Evolutionary conservation across 805 yeast genomes (phyloP).

Genomic region (Cyberlindnera mycetangii): DNA sequence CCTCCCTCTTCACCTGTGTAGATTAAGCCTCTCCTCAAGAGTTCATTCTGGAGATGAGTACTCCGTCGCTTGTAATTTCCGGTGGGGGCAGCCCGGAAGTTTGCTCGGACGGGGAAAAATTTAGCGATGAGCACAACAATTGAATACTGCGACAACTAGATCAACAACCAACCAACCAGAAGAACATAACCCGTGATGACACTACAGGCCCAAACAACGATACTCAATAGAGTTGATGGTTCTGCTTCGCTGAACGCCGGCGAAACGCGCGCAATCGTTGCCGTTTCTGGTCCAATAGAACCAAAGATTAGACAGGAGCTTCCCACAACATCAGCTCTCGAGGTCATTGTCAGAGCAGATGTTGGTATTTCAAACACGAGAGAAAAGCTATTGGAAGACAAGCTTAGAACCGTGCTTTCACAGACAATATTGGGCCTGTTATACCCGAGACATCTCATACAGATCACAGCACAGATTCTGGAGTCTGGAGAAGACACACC

Average conservation of each 20-base stretch:
- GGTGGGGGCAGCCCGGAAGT: constrained; percentile 1
- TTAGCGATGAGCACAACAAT: background rate
- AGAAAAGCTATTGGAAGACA: constrained; percentile 74
- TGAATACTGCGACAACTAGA: no score
- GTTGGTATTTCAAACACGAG: constrained; percentile 71
- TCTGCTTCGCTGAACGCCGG: constrained; percentile 59
- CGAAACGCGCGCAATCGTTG: constrained; percentile 57
- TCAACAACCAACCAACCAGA: background rate
- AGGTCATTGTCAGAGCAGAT: constrained; percentile 75
- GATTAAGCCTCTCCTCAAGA: no score
- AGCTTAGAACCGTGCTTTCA: constrained; percentile 57
- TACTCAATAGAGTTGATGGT: constrained; percentile 70
- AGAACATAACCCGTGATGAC: background rate
- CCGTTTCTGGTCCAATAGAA: constrained; percentile 92
- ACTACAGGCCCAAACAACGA: constrained; percentile 16
- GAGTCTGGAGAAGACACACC: constrained; percentile 46
- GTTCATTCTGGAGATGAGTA: background rate
- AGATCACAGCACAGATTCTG: constrained; percentile 62
- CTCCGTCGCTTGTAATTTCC: background rate
- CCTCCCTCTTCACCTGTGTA: background rate
- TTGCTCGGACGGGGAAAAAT: background rate
- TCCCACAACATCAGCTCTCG: constrained; percentile 75
- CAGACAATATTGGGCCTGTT: constrained; percentile 56
- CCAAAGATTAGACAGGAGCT: constrained; percentile 78
- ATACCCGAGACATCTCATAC: constrained; percentile 79